These are phyloP conservation scores for Helianthus tuberosus DNA, from an alignment of 129 eudicot species.

Conservation along the genomic window DNA sequence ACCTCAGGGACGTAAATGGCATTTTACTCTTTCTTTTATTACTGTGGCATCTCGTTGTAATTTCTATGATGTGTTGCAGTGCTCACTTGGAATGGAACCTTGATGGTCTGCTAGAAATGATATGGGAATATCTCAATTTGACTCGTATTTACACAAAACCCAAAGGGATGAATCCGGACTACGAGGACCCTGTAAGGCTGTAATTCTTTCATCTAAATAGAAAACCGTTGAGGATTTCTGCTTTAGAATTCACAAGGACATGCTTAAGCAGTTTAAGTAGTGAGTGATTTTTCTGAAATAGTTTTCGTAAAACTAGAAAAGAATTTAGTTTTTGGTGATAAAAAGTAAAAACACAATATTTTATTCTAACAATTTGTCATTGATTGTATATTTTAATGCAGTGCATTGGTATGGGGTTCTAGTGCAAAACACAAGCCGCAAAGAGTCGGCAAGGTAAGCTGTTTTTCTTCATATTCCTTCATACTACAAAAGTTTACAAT, in stretches of 20 bases:
- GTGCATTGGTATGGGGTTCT: conserved; percentile 99
- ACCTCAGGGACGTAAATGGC: no score
- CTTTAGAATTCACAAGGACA: conserved; percentile 84
- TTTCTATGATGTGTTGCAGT: conserved; percentile 49
- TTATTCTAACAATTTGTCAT: not conserved
- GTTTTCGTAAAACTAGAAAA: not conserved
- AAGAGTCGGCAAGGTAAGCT: conserved; percentile 91
- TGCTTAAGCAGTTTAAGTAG: conserved; percentile 96
- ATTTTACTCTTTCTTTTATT: no score
- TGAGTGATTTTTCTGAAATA: conserved; percentile 39
- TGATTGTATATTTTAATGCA: conserved; percentile 36
- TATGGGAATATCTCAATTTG: conserved; percentile 90
- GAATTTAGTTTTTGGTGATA: not conserved
- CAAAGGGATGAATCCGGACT: conserved; percentile 99
- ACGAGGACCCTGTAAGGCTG: conserved; percentile 97
- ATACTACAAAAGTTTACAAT: no score
- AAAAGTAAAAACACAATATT: conserved; percentile 19
- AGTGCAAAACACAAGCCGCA: conserved; percentile 99
- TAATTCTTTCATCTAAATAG: conserved; percentile 82
- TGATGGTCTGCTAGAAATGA: conserved; percentile 92
- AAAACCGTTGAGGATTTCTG: conserved; percentile 96
- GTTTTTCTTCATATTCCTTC: no score
- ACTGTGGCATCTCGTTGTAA: not conserved
- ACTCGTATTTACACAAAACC: conserved; percentile 99
- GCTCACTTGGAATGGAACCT: conserved; percentile 99